These are phyloP conservation scores for Aspergillus bridgeri DNA, from an alignment of 495 filamentous ascomycete genomes.

Conservation along the genomic window DNA sequence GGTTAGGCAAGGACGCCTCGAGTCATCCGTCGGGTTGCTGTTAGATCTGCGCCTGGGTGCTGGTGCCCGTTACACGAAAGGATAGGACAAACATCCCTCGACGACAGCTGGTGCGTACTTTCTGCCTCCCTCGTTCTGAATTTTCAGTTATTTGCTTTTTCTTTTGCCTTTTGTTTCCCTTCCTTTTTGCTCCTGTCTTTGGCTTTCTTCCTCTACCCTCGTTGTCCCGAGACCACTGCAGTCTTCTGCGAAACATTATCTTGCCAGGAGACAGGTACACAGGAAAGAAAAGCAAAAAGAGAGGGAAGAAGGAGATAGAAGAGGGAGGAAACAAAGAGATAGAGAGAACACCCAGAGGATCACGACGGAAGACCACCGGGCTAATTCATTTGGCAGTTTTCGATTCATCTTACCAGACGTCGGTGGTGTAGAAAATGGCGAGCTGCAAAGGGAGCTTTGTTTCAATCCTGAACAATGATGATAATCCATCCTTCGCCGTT, in stretches of 20 bases:
- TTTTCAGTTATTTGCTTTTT: conserved; percentile 7
- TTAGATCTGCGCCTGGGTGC: conserved; percentile 28
- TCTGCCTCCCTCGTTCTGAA: conserved; percentile 11
- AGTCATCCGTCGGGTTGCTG: conserved; percentile 24
- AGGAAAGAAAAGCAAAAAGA: not conserved
- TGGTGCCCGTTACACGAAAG: conserved; percentile 32
- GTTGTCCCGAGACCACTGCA: not conserved
- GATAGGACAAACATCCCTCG: conserved; percentile 40
- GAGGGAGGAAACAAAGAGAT: conserved; percentile 4
- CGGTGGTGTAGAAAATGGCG: conserved; percentile 31
- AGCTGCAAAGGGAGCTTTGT: conserved; percentile 38
- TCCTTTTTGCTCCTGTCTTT: not conserved
- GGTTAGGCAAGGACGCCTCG: conserved; percentile 17
- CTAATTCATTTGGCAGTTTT: conserved; percentile 1
- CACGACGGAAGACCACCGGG: not conserved
- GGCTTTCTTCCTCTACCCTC: not conserved
- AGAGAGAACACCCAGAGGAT: not conserved
- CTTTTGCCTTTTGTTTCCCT: not conserved
- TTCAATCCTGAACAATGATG: conserved; percentile 50
- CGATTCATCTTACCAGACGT: conserved; percentile 17
- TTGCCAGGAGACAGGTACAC: not conserved
- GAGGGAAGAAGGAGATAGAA: conserved; percentile 11
- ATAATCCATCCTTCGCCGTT: conserved; percentile 47
- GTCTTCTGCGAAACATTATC: not conserved
- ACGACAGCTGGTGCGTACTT: conserved; percentile 35